phyloP scores from a whole-genome alignment of 2,329 filamentous ascomycete genomes.

The Zalaria obscura region DNA sequence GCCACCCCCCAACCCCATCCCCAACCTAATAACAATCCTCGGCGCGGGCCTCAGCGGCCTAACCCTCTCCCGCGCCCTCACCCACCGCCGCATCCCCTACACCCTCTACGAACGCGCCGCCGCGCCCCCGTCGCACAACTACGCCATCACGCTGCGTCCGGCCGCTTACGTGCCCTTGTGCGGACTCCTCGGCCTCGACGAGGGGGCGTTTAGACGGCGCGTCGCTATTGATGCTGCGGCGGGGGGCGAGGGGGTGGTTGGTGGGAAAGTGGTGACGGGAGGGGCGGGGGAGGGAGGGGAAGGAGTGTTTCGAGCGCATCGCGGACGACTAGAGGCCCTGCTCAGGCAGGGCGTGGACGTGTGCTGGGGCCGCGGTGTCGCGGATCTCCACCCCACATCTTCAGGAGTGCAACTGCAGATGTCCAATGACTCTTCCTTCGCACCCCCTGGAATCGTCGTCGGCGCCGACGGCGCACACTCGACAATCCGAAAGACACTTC shows the following conservation, averaged over 20 bases:
- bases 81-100: conserved; percentile 15
- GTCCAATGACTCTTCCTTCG: conserved; percentile 5
- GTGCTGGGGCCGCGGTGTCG: conserved; percentile 16
- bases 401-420: conserved; percentile 2
- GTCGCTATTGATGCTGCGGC: conserved; percentile 18
- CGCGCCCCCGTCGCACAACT: conserved; percentile 16
- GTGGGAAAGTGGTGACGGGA: background rate
- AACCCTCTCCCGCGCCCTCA: conserved; percentile 22
- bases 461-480: conserved; percentile 27
- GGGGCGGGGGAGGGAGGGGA: conserved; percentile 1
- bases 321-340: conserved; percentile 19
- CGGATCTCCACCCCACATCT: conserved; percentile 3
- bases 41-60: conserved; percentile 33
- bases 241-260: conserved; percentile 13
- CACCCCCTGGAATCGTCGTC: conserved; percentile 11
- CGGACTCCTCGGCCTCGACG: conserved; percentile 17
- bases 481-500: conserved; percentile 13
- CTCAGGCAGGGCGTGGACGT: conserved; percentile 23
- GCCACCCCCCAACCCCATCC: too few species aligned
- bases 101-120: conserved; percentile 21
- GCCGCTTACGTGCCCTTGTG: conserved; percentile 19
- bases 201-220: conserved; percentile 14
- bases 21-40: conserved; percentile 17
- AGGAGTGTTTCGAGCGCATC: conserved; percentile 20
- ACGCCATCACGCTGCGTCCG: conserved; percentile 25